Evolutionary conservation across 306 rosid species (phyloP).

Genomic region (Acacia confusa): DNA sequence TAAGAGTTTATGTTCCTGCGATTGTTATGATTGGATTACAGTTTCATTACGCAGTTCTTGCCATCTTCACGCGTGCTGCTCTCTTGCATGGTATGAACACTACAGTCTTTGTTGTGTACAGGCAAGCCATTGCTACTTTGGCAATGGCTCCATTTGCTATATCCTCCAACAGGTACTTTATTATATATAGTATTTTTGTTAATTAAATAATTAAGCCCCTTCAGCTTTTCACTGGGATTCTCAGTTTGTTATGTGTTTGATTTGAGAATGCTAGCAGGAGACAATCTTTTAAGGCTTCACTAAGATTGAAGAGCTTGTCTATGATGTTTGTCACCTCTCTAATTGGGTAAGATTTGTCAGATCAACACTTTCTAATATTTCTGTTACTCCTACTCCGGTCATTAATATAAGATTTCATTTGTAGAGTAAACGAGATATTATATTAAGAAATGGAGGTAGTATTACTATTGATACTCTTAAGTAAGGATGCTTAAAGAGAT

Average conservation of each 20-base stretch:
- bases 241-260: neutral
- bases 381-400: neutral
- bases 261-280: conserved; percentile 37
- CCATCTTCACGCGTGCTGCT: conserved; percentile 65
- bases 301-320: conserved; percentile 51
- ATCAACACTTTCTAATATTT: too few species aligned
- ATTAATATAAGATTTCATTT: too few species aligned
- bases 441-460: too few species aligned
- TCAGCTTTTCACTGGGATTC: neutral
- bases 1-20: conserved; percentile 44
- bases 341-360: conserved; percentile 48
- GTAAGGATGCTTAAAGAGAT: too few species aligned
- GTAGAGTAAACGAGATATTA: too few species aligned
- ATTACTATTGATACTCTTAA: too few species aligned
- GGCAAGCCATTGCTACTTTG: conserved; percentile 69
- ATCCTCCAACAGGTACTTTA: conserved; percentile 24
- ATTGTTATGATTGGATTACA: conserved; percentile 58
- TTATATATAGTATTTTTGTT: too few species aligned
- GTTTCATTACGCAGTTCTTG: conserved; percentile 54
- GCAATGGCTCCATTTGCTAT: conserved; percentile 52
- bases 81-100: conserved; percentile 66
- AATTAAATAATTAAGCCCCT: neutral
- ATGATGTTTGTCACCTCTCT: conserved; percentile 59
- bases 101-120: conserved; percentile 56
- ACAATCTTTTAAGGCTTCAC: conserved; percentile 37